Conservation (phyloP, 1,139 yeast genomes). For the Wickerhamomyces sp. region DNA sequence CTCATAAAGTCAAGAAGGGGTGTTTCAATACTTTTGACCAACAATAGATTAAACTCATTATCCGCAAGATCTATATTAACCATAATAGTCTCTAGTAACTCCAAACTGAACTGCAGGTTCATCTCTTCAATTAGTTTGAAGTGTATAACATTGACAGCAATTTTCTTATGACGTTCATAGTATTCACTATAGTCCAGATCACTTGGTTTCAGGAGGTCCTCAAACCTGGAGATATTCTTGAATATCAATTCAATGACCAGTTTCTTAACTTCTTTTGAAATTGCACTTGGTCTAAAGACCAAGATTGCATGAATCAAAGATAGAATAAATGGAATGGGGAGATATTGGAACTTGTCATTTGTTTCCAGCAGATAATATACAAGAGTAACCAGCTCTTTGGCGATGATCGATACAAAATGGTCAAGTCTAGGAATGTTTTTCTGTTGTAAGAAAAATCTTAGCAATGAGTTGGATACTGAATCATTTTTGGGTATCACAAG, state of each 20-base stretch:
- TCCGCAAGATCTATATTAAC: constrained; percentile 9
- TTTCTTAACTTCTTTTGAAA: constrained; percentile 6
- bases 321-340: constrained; percentile 21
- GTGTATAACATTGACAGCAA: constrained; percentile 19
- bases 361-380: constrained; percentile 2
- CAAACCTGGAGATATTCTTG: constrained; percentile 1
- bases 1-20: constrained; percentile 6
- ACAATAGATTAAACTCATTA: constrained; percentile 1
- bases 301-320: constrained; percentile 16
- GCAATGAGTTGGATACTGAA: constrained; percentile 25
- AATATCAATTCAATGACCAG: background rate
- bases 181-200: constrained; percentile 12
- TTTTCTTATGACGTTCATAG: constrained; percentile 13
- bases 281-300: constrained; percentile 20
- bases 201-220: constrained; percentile 10
- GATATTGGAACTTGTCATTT: constrained; percentile 1
- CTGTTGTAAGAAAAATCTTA: constrained; percentile 7
- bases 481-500: constrained; percentile 28
- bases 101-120: constrained; percentile 12
- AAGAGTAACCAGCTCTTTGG: constrained; percentile 1
- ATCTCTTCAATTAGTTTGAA: constrained; percentile 14
- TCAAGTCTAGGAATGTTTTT: constrained; percentile 15
- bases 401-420: constrained; percentile 10
- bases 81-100: constrained; percentile 12
- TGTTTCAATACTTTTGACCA: background rate